Conservation (phyloP, 2,329 filamentous ascomycete genomes). For the Colletotrichum brevisporum region DNA sequence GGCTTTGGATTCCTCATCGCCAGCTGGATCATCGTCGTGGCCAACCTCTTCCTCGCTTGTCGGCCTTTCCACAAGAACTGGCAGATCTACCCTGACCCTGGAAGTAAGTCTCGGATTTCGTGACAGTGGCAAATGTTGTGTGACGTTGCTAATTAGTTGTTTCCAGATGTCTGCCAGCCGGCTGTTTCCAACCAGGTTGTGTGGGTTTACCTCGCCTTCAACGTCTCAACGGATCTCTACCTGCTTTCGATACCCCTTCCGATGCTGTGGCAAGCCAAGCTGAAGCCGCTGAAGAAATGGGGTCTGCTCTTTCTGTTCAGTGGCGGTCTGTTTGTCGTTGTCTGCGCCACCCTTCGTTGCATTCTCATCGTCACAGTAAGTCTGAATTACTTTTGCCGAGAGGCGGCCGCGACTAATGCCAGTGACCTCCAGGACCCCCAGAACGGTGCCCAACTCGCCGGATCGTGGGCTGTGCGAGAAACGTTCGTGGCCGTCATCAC, state of each 20-base stretch:
- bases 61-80: constrained; percentile 67
- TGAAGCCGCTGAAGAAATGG: constrained; percentile 51
- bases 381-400: neutral
- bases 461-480: constrained; percentile 53
- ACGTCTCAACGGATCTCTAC: constrained; percentile 40
- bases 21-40: constrained; percentile 64
- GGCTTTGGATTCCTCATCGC: constrained; percentile 63
- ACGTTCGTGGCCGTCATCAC: constrained; percentile 56
- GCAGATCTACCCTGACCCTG: constrained; percentile 72
- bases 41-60: constrained; percentile 68
- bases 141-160: neutral
- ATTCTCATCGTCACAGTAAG: constrained; percentile 48
- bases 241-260: constrained; percentile 40
- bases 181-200: constrained; percentile 38
- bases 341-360: constrained; percentile 52
- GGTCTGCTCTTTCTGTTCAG: constrained; percentile 51
- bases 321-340: constrained; percentile 53
- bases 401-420: neutral
- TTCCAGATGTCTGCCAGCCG: constrained; percentile 35
- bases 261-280: constrained; percentile 44
- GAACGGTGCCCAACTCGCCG: constrained; percentile 36
- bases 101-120: constrained; percentile 55
- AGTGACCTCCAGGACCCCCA: constrained; percentile 44
- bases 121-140: too few species aligned
- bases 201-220: constrained; percentile 38